Evolutionary conservation across 2,329 filamentous ascomycete genomes (phyloP).

Genomic region (Achaetomium macrosporum): DNA sequence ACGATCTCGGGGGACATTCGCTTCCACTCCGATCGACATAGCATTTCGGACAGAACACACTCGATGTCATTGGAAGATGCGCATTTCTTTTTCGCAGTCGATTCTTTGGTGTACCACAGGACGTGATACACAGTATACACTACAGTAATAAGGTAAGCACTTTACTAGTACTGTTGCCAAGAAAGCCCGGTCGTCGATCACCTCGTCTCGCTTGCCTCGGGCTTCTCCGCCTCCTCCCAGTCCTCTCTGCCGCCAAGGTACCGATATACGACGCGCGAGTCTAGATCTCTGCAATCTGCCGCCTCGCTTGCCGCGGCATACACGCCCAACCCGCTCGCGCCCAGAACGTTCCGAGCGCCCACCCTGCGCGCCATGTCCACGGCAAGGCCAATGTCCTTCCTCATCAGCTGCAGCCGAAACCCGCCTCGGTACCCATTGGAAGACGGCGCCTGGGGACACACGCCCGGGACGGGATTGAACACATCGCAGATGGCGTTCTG

Average conservation of each 20-base stretch:
- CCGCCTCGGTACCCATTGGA: constrained; percentile 39
- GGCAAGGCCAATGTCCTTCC: constrained; percentile 52
- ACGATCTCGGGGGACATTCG: too few species aligned
- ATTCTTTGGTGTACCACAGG: too few species aligned
- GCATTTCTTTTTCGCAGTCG: too few species aligned
- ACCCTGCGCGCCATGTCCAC: constrained; percentile 49
- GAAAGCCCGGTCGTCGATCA: background rate
- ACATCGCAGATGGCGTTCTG: constrained; percentile 30
- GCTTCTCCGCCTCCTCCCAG: constrained; percentile 30
- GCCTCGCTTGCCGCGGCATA: constrained; percentile 49
- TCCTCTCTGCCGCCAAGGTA: constrained; percentile 49
- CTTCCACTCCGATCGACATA: too few species aligned
- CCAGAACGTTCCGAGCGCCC: constrained; percentile 44
- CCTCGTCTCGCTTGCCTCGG: background rate
- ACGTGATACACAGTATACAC: too few species aligned
- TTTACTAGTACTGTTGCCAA: too few species aligned
- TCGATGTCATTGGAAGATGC: too few species aligned
- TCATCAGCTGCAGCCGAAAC: constrained; percentile 55
- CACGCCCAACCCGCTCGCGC: constrained; percentile 42
- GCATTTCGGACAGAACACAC: too few species aligned
- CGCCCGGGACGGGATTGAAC: constrained; percentile 31
- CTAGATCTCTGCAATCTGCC: constrained; percentile 44
- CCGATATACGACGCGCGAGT: constrained; percentile 53
- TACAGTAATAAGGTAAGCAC: too few species aligned
- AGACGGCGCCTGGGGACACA: constrained; percentile 29